Evolutionary conservation across 2,329 filamentous ascomycete species (phyloP).

Genomic region (Neofusicoccum cordaticola): DNA sequence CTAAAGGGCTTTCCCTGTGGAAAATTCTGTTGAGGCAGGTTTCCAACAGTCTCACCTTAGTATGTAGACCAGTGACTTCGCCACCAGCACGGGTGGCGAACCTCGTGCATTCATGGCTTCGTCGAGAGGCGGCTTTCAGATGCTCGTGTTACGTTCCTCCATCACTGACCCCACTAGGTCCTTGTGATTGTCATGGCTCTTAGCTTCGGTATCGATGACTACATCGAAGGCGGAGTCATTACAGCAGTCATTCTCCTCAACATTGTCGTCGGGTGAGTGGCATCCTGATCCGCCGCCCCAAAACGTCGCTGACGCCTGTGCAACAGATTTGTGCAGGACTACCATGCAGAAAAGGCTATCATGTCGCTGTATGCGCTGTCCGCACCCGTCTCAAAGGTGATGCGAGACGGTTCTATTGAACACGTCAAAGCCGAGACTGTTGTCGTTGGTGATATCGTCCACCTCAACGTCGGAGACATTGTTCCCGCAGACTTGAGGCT

Average conservation of each 20-base stretch:
- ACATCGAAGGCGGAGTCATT: constrained; percentile 62
- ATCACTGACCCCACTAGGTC: constrained; percentile 48
- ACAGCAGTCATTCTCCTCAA: constrained; percentile 65
- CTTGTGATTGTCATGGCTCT: constrained; percentile 72
- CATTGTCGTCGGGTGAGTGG: constrained; percentile 58
- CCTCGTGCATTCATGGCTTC: constrained; percentile 1
- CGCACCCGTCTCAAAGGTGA: constrained; percentile 37
- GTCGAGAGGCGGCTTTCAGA: constrained; percentile 10
- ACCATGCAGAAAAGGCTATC: constrained; percentile 42
- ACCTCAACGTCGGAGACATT: constrained; percentile 55
- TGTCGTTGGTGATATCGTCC: constrained; percentile 40
- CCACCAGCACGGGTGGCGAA: neutral
- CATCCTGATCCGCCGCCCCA: neutral
- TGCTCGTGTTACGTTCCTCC: constrained; percentile 3
- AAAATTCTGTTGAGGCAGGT: constrained; percentile 74
- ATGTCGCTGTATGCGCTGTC: constrained; percentile 40
- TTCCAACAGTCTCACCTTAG: constrained; percentile 72
- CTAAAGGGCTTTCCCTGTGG: constrained; percentile 69
- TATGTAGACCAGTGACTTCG: constrained; percentile 30
- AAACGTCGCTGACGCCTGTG: constrained; percentile 20
- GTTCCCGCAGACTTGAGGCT: constrained; percentile 65
- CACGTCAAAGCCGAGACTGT: constrained; percentile 38
- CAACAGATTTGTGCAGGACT: constrained; percentile 49
- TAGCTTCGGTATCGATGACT: constrained; percentile 63
- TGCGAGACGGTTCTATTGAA: constrained; percentile 34